Conservation (phyloP, 2,329 filamentous ascomycete species). For the Talaromyces sp. region DNA sequence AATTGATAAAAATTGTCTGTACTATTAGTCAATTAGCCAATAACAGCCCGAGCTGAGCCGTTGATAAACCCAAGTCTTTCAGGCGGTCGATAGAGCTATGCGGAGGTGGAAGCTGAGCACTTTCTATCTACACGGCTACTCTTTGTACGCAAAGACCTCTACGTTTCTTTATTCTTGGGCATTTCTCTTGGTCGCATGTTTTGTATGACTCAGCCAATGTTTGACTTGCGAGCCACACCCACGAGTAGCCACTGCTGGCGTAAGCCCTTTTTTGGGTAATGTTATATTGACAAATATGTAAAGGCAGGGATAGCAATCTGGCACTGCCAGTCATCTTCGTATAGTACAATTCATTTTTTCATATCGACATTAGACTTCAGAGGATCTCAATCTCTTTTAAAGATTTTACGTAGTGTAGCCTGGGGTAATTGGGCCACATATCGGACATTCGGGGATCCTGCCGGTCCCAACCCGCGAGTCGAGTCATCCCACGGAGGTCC, state of each 20-base stretch:
- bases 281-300: neutral
- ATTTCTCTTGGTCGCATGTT: neutral
- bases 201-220: neutral
- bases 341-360: neutral
- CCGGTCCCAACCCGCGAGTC: neutral
- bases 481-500: neutral
- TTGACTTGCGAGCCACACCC: neutral
- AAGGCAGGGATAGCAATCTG: neutral
- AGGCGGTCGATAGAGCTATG: no score
- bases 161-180: neutral
- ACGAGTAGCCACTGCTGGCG: neutral
- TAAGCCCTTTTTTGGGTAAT: neutral
- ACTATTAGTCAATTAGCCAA: neutral
- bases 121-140: neutral
- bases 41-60: neutral
- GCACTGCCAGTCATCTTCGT: no score
- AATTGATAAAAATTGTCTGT: neutral
- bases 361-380: neutral
- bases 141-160: neutral
- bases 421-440: neutral
- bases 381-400: neutral
- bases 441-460: neutral
- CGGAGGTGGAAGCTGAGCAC: neutral
- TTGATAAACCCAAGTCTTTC: neutral
- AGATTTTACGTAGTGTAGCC: neutral